A percentile compares a stretch with the other conserved stretches of the same genome.
These are phyloP conservation scores for Penicillium roqueforti DNA, from an alignment of 495 filamentous ascomycete species.

Conservation along the genomic window DNA sequence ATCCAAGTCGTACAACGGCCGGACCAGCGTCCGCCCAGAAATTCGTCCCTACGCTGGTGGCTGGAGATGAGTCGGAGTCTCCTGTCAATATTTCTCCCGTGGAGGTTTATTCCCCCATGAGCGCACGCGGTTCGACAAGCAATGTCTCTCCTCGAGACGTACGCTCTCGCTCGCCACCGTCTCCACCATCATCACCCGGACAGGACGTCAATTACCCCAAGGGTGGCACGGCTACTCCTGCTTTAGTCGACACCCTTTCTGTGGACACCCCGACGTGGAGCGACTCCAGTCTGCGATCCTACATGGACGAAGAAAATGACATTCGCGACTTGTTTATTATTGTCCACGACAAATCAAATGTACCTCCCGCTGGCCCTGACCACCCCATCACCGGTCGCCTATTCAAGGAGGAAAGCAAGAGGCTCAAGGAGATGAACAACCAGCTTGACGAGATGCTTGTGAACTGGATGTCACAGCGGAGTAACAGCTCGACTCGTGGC, in stretches of 20 bases:
- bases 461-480: slow-evolving; percentile 69
- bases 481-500: slow-evolving; percentile 14
- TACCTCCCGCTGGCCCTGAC: slow-evolving; percentile 68
- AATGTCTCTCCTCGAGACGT: slow-evolving; percentile 65
- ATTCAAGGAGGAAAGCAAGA: slow-evolving; percentile 79
- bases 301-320: slow-evolving; percentile 88
- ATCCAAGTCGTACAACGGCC: slow-evolving; percentile 9
- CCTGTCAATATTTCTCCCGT: slow-evolving; percentile 66
- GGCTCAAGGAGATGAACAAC: slow-evolving; percentile 75
- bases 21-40: slow-evolving; percentile 28
- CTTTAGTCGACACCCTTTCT: slow-evolving; percentile 41
- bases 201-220: slow-evolving; percentile 43
- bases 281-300: slow-evolving; percentile 76
- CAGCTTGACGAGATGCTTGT: slow-evolving; percentile 83
- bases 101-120: slow-evolving; percentile 28
- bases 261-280: slow-evolving; percentile 63
- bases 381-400: slow-evolving; percentile 78
- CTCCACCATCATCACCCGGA: slow-evolving; percentile 64
- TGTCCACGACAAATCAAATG: slow-evolving; percentile 83
- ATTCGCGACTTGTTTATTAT: slow-evolving; percentile 87
- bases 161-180: slow-evolving; percentile 54
- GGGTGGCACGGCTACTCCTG: slow-evolving; percentile 28
- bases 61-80: slow-evolving; percentile 56
- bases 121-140: slow-evolving; percentile 55
- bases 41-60: slow-evolving; percentile 44